Conservation (phyloP, 2,329 filamentous ascomycete genomes). For the Phaeosphaeriaceae sp. region DNA sequence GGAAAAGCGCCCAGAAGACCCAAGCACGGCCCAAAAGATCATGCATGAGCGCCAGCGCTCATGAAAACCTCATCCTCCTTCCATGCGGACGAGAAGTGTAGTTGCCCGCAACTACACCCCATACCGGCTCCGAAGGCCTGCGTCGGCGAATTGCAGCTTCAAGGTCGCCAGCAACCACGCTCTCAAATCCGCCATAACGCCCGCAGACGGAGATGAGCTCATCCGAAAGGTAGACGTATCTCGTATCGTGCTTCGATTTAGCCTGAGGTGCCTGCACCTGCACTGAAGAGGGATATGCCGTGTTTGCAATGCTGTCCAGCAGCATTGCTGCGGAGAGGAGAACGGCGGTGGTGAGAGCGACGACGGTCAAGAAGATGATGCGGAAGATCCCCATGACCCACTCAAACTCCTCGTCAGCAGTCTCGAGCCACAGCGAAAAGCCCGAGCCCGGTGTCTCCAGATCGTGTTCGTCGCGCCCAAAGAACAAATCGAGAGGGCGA, state of each 20-base stretch:
- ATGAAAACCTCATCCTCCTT: slow-evolving; percentile 9
- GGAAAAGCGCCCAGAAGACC: neutral
- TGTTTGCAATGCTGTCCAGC: slow-evolving; percentile 1
- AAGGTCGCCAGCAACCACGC: neutral
- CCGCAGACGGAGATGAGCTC: slow-evolving; percentile 15
- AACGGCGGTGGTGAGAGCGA: neutral
- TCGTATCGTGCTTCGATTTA: slow-evolving; percentile 8
- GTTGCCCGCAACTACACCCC: neutral
- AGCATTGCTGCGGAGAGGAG: neutral
- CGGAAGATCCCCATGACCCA: slow-evolving; percentile 4
- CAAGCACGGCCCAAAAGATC: neutral
- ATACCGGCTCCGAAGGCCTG: neutral
- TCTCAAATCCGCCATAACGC: slow-evolving; percentile 7
- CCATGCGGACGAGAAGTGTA: neutral
- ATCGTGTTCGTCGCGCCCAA: slow-evolving; percentile 6
- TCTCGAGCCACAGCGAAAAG: slow-evolving; percentile 16
- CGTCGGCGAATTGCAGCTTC: slow-evolving; percentile 10
- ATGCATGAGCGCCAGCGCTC: slow-evolving; percentile 6
- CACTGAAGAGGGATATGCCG: neutral
- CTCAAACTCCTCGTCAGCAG: slow-evolving; percentile 1
- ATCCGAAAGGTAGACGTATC: slow-evolving; percentile 13
- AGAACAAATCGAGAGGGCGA: slow-evolving; percentile 9
- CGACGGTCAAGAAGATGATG: neutral
- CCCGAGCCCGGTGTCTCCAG: slow-evolving; percentile 13
- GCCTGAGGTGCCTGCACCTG: slow-evolving; percentile 1